Conservation (phyloP, 495 filamentous ascomycete species). For the Xylaria castorea region DNA sequence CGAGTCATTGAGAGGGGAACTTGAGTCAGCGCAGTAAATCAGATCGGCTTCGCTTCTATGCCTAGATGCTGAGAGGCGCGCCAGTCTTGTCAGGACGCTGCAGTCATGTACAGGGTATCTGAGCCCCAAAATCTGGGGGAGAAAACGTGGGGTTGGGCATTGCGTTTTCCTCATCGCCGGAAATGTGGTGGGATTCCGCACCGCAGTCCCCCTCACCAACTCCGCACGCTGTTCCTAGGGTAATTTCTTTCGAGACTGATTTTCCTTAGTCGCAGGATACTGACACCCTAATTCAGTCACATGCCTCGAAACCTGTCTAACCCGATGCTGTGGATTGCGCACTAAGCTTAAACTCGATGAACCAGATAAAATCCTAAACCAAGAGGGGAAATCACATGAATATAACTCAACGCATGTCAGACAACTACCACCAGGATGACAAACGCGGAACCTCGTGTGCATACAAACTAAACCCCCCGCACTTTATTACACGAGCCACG, state of each 20-base stretch:
- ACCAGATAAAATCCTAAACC: background rate
- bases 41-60: background rate
- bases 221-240: conserved; percentile 12
- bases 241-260: background rate
- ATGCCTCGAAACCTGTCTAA: conserved; percentile 1
- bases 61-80: background rate
- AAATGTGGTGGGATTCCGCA: conserved; percentile 10
- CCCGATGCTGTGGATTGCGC: conserved; percentile 8
- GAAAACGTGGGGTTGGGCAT: conserved; percentile 20
- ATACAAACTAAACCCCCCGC: conserved; percentile 14
- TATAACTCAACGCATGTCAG: conserved; percentile 23
- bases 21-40: background rate
- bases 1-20: background rate
- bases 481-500: conserved; percentile 18
- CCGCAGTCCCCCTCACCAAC: background rate
- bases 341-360: conserved; percentile 4
- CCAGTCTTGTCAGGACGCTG: background rate
- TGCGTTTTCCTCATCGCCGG: background rate
- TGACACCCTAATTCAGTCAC: background rate
- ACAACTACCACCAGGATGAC: conserved; percentile 10
- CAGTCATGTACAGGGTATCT: conserved; percentile 18
- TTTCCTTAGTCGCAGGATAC: background rate
- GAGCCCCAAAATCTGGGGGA: conserved; percentile 19
- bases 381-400: conserved; percentile 26
- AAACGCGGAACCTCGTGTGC: background rate